Evolutionary conservation across 768 basidiomycete genomes (phyloP), one percentile per base, ranked within the genome.

Genomic region (Mycena epipterygia): DNA sequence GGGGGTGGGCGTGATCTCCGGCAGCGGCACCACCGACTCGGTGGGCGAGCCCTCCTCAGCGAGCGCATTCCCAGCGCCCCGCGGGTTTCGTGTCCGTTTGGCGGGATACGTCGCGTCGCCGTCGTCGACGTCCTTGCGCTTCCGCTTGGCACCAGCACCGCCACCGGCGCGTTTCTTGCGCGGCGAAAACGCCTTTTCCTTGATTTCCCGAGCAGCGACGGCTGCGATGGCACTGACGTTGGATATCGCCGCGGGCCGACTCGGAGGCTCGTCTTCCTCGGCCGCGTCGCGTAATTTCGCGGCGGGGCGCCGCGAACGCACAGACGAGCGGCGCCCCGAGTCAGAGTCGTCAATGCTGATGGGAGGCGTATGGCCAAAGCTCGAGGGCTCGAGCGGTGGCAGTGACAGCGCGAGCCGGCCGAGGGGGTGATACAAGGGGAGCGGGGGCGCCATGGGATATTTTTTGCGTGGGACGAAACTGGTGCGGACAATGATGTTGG

Each of bases 101-200:
- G 91, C 89, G n/a, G 91, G 91, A 75, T 91, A 92, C n/a, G 88
- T 87, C 1, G 87, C 85, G 71, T 92, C 90, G 16, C 86, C 88
- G 52, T 91, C 90, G 49, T 92, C 91, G 9, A 76, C 78, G 35
- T 91, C 90, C 75, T 83, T 89, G 25, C 91, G 83, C 76, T 86
- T 90, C 62, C 91, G 83, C 76, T 89, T 90, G 17, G 81, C 84
- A 30, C 84, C 84, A 27, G 51, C 70, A 62, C 65, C 65, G 37
- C 70, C 72, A 60, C 71, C 68, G 59, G 64, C 73, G 30, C 68
- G 66, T 29, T 76, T 68, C 41, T 75, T 73, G 35, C 75, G 68
- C 39, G 62, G 73, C 25, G 46, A 48, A 19, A 46, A 56, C 19
- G 49, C 61, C 48, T 71, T 71, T 63, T 71, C 70, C 53, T 71